Evolutionary conservation across 2,329 filamentous ascomycete genomes (phyloP).

Genomic region (Magnaporthales sp.): DNA sequence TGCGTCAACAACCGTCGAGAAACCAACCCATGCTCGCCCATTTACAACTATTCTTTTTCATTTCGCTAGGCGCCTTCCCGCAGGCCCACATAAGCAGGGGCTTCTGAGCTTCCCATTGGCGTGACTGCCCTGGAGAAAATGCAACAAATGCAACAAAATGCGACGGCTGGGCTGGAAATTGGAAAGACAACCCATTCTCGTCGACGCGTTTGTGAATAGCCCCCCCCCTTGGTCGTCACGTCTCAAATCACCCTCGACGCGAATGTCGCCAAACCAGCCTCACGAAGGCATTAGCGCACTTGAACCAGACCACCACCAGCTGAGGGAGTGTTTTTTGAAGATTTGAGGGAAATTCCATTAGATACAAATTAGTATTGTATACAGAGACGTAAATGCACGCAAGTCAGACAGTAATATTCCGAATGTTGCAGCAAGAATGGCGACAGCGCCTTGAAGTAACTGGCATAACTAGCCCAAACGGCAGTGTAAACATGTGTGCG

Average conservation of each 20-base stretch:
- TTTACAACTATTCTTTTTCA: not conserved
- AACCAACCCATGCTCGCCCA: not conserved
- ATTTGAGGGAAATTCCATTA: not conserved
- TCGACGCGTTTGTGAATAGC: not conserved
- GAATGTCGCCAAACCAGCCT: not conserved
- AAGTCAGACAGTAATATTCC: not conserved
- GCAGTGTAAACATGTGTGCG: not conserved
- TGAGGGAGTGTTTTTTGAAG: not conserved
- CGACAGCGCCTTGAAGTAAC: not conserved
- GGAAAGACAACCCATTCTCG: not conserved
- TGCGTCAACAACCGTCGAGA: not conserved
- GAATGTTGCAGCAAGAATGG: not conserved
- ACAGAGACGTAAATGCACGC: not conserved
- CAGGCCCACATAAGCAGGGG: not conserved
- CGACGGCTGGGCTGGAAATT: not conserved
- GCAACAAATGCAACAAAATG: not conserved
- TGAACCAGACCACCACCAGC: not conserved
- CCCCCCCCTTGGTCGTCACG: not conserved
- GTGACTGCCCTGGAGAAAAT: not conserved
- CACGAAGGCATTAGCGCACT: not conserved
- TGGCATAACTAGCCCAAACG: not conserved
- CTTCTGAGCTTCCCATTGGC: not conserved
- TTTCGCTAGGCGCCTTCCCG: not conserved
- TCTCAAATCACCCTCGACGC: not conserved
- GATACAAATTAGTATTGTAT: not conserved